phyloP scores from a whole-genome alignment of 441 rosid genomes.

The Gossypium aridum region DNA sequence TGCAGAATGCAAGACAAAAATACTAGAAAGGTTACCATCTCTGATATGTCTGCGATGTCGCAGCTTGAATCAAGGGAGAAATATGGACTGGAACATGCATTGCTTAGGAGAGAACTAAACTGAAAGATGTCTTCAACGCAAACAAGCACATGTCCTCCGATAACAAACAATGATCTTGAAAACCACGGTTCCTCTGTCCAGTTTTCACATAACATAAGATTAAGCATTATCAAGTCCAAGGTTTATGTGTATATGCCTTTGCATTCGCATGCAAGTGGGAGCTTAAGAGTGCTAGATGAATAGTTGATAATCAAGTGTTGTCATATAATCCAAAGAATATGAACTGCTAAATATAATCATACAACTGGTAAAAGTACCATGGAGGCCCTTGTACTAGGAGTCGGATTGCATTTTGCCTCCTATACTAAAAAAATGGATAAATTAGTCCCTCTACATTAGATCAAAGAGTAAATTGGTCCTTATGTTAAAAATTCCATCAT shows the following conservation, averaged over 20 bases:
- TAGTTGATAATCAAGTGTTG: neutral
- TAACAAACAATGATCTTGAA: slow-evolving; percentile 66
- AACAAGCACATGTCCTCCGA: slow-evolving; percentile 49
- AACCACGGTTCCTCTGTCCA: slow-evolving; percentile 65
- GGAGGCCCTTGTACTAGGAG: no score
- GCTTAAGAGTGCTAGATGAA: neutral
- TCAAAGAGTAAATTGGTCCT: no score
- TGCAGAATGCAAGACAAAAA: neutral
- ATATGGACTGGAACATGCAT: slow-evolving; percentile 47
- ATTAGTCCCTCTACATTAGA: no score
- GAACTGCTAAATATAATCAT: neutral
- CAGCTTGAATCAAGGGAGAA: slow-evolving; percentile 57
- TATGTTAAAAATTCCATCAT: no score
- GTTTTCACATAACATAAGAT: slow-evolving; percentile 13
- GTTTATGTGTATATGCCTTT: neutral
- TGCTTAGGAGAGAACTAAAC: slow-evolving; percentile 41
- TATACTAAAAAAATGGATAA: no score
- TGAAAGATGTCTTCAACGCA: slow-evolving; percentile 68
- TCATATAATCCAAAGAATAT: neutral
- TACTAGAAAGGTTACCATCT: slow-evolving; percentile 49
- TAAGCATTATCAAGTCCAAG: slow-evolving; percentile 5
- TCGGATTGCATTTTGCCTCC: no score
- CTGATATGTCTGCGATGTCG: slow-evolving; percentile 44
- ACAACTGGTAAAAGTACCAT: neutral
- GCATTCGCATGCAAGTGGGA: neutral